Evolutionary conservation across 73 alveolate species (phyloP), one percentile per base, ranked within the genome.

Genomic region (Stentor coeruleus): DNA sequence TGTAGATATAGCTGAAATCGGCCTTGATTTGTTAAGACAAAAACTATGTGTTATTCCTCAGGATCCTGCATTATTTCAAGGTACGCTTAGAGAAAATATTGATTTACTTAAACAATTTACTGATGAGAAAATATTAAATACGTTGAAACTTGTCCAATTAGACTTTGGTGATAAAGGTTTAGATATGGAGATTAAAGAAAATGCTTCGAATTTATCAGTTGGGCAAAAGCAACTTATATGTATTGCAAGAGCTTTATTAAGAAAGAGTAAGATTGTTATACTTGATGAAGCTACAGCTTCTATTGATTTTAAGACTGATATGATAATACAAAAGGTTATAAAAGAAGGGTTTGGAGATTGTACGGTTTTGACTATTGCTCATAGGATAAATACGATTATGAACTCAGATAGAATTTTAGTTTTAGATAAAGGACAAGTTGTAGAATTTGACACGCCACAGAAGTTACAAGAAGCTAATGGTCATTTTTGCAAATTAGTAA

Each of bases 271-370:
- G 74, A 90, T 94, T 20, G 86, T 94, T 28, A 84, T 92, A 36
- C 83, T 94, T 81, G 98, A 94, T 77, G 98, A 94, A 88, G 97
- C 98, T 1, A 94, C 97, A 14, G 97, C 98, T 2, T 89, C 90
- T 38, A 85, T 94, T 3, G 98, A 94, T 82, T 83, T 82, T 58
- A 76, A 92, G 59, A 93, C 95, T 14, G 98, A 94, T 58, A 85
- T 77, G 75, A 84, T 81, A 75, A 90, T 94, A 35, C 91, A 89
- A 82, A 80, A 84, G 60, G 85, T 95, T 33, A 86, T 92, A 36
- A 31, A 59, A 58, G 77, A 86, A 82, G 74, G 76, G 35, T 87
- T 92, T 60, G 58, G 40, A 35, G 84, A 86, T 84, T 89, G 95
- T 36, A 86, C 92, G 3, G 92, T 86, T 0, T 83, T 91, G 28